phyloP scores from a whole-genome alignment of 768 basidiomycete genomes.

The Mycena sanguinolenta region DNA sequence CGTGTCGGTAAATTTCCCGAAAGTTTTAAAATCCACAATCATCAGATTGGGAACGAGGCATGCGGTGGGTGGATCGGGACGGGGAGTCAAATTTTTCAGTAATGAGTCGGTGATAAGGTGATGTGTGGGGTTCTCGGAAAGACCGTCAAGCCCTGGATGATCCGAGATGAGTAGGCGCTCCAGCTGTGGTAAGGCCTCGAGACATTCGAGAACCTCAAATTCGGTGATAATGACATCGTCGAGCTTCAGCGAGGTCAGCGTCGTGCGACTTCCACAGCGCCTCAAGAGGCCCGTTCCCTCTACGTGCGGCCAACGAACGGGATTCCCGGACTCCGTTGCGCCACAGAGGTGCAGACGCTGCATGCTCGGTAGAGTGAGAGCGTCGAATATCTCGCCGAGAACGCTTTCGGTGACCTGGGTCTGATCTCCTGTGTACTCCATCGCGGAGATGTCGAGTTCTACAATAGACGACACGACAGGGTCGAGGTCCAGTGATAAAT shows the following conservation, averaged over 20 bases:
- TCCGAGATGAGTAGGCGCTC: constrained; percentile 5
- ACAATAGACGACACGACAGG: background rate
- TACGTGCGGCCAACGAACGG: background rate
- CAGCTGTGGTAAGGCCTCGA: background rate
- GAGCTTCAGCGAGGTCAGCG: background rate
- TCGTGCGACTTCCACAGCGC: background rate
- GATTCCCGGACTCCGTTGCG: background rate
- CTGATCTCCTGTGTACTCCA: background rate
- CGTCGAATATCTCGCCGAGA: constrained; percentile 6
- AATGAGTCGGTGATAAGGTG: constrained; percentile 18
- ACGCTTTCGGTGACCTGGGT: background rate
- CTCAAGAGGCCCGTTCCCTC: background rate
- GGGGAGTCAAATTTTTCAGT: background rate
- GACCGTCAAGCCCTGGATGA: background rate
- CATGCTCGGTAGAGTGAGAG: constrained; percentile 8
- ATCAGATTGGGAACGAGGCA: constrained; percentile 3
- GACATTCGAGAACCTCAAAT: background rate
- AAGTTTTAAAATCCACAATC: background rate
- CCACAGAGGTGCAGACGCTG: background rate
- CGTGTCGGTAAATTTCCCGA: background rate
- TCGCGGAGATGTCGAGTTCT: background rate
- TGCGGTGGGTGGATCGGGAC: background rate
- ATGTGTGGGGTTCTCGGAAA: background rate
- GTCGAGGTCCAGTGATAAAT: background rate
- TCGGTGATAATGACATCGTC: background rate